phyloP scores from a whole-genome alignment of 345 rosid species.

The Rhizophora mangle region DNA sequence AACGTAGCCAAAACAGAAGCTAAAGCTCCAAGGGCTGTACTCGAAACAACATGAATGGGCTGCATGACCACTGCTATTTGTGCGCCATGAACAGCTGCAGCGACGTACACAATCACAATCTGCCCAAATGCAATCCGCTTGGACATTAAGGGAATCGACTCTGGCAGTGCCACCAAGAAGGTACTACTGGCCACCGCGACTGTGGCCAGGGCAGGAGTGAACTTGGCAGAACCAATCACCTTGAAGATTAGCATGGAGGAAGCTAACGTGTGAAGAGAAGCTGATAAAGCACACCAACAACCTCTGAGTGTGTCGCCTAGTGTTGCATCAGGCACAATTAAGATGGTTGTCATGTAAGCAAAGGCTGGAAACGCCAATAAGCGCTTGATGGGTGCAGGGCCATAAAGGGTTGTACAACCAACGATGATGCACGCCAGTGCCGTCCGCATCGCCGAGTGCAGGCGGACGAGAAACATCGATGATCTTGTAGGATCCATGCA shows the following conservation, averaged over 20 bases:
- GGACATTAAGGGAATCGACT: constrained; percentile 51
- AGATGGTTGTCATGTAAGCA: constrained; percentile 61
- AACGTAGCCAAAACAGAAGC: constrained; percentile 68
- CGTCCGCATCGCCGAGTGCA: constrained; percentile 52
- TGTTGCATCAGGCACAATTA: constrained; percentile 68
- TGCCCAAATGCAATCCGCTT: constrained; percentile 85
- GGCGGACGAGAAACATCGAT: constrained; percentile 15
- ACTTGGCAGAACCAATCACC: constrained; percentile 44
- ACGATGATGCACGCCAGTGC: constrained; percentile 60
- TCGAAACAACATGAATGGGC: constrained; percentile 60
- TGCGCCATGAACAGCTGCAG: constrained; percentile 45
- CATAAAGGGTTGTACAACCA: constrained; percentile 56
- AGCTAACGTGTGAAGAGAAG: constrained; percentile 45
- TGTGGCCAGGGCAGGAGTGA: constrained; percentile 45
- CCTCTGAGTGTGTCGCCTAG: constrained; percentile 64
- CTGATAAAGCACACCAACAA: constrained; percentile 43
- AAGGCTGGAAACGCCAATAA: constrained; percentile 55
- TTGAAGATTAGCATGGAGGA: constrained; percentile 37
- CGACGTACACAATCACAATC: constrained; percentile 60
- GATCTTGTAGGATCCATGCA: neutral
- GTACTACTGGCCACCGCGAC: constrained; percentile 47
- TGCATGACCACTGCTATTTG: constrained; percentile 37
- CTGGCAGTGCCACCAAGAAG: constrained; percentile 71
- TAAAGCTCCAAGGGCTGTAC: constrained; percentile 66
- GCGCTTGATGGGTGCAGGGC: constrained; percentile 39